Evolutionary conservation across 306 rosid genomes (phyloP).

Genomic region (Malus fusca): DNA sequence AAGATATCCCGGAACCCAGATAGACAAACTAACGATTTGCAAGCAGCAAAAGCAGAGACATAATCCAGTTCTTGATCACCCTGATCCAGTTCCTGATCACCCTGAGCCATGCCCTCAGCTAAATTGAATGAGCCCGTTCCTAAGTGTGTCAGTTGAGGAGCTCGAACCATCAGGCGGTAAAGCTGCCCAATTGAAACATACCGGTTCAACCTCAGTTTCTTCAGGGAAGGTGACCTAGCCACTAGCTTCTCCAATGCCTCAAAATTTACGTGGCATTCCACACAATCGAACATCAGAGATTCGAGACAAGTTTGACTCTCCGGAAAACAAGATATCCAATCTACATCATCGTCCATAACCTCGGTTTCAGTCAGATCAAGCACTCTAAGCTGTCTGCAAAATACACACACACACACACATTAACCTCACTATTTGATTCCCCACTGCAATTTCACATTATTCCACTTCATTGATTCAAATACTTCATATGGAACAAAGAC

Average conservation of each 20-base stretch:
- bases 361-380: constrained; percentile 74
- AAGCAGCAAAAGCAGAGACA: constrained; percentile 54
- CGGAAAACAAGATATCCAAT: constrained; percentile 74
- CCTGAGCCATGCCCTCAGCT: constrained; percentile 26
- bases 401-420: constrained; percentile 4
- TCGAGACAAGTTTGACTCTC: constrained; percentile 54
- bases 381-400: constrained; percentile 61
- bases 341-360: constrained; percentile 52
- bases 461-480: not conserved
- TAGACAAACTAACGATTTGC: constrained; percentile 71
- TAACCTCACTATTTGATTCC: not conserved
- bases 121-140: constrained; percentile 60
- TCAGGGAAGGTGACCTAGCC: constrained; percentile 67
- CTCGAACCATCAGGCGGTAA: constrained; percentile 43
- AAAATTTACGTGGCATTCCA: constrained; percentile 48
- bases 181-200: constrained; percentile 49
- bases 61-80: constrained; percentile 59
- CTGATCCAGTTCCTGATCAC: constrained; percentile 42
- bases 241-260: constrained; percentile 80
- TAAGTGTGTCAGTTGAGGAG: constrained; percentile 74
- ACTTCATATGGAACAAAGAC: not conserved
- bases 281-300: constrained; percentile 69
- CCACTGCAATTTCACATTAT: constrained; percentile 10
- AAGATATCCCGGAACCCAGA: constrained; percentile 75
- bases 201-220: constrained; percentile 61